Percentiles rank a stretch among this genome's conserved stretches.
Evolutionary conservation across 306 rosid species (phyloP).

Genomic region (Clitoria ternatea): DNA sequence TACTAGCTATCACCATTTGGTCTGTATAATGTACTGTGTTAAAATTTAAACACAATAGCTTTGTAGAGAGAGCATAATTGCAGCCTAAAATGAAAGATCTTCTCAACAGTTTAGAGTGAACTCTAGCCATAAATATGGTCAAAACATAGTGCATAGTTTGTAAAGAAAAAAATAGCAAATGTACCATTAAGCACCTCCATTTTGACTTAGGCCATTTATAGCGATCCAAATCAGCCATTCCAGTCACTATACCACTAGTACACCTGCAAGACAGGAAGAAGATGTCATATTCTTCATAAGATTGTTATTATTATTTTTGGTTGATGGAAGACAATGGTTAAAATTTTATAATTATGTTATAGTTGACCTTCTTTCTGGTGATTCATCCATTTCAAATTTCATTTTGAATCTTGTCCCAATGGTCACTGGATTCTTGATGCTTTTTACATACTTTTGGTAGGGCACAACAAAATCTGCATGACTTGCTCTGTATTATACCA

Average conservation of each 20-base stretch:
- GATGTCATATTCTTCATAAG: constrained; percentile 21
- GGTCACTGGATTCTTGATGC: constrained; percentile 62
- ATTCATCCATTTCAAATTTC: constrained; percentile 91
- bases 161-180: constrained; percentile 13
- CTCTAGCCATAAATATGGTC: not conserved
- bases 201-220: constrained; percentile 86
- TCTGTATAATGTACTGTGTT: constrained; percentile 1
- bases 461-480: constrained; percentile 89
- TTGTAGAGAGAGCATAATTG: not conserved
- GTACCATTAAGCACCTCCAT: constrained; percentile 96
- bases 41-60: not conserved
- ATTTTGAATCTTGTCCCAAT: constrained; percentile 85
- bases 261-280: constrained; percentile 53
- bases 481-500: constrained; percentile 63
- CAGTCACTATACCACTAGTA: constrained; percentile 75
- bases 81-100: not conserved
- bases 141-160: constrained; percentile 6
- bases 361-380: constrained; percentile 84
- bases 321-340: not conserved
- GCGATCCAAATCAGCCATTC: constrained; percentile 82
- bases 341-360: not conserved
- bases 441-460: constrained; percentile 67
- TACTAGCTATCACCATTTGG: not conserved
- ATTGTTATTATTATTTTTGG: not conserved
- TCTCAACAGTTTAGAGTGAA: not conserved